phyloP scores from a whole-genome alignment of 306 rosid genomes.

The Rubus parviflorus region DNA sequence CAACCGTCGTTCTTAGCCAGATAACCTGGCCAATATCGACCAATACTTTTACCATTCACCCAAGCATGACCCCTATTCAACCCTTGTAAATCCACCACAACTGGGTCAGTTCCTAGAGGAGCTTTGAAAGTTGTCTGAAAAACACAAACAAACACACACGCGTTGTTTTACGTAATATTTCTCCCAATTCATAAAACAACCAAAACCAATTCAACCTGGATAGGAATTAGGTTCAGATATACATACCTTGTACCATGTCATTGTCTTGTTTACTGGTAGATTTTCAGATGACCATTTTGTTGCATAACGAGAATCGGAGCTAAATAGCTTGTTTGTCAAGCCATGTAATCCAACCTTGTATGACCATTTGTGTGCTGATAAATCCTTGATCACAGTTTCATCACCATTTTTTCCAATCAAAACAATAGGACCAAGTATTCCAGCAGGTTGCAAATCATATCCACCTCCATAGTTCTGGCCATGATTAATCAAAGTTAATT shows the following conservation, averaged over 20 bases:
- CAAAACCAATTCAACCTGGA: neutral
- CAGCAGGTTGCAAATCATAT: slow-evolving; percentile 36
- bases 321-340: slow-evolving; percentile 21
- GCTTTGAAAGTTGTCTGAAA: slow-evolving; percentile 51
- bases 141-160: neutral
- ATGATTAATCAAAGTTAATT: neutral
- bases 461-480: slow-evolving; percentile 42
- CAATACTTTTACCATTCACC: slow-evolving; percentile 51
- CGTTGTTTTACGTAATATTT: neutral
- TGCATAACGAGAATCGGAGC: slow-evolving; percentile 16
- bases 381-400: slow-evolving; percentile 41
- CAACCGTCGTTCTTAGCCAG: slow-evolving; percentile 43
- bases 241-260: slow-evolving; percentile 71
- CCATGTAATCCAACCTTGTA: slow-evolving; percentile 52
- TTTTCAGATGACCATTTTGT: slow-evolving; percentile 33
- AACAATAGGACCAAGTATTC: slow-evolving; percentile 44
- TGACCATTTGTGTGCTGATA: slow-evolving; percentile 46
- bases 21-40: slow-evolving; percentile 52
- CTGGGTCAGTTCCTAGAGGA: slow-evolving; percentile 48
- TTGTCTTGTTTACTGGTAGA: slow-evolving; percentile 33
- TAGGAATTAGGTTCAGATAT: neutral
- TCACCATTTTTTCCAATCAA: slow-evolving; percentile 39
- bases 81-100: slow-evolving; percentile 44
- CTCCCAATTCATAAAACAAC: neutral
- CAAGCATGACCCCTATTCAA: slow-evolving; percentile 52